Evolutionary conservation across 2,329 filamentous ascomycete species (phyloP).

Genomic region (Periconia sp.): DNA sequence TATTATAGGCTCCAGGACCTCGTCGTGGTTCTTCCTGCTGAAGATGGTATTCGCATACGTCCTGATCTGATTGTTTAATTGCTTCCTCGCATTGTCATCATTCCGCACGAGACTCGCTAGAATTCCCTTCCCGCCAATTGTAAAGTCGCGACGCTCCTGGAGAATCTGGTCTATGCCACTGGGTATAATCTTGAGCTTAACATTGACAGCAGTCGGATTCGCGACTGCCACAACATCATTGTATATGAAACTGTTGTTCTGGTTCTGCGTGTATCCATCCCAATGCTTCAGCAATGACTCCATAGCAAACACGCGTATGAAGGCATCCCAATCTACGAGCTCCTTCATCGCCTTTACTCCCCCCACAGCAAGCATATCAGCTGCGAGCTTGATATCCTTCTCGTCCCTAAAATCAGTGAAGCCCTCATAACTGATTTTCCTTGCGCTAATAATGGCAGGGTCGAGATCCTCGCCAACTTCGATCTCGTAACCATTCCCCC

Average conservation of each 20-base stretch:
- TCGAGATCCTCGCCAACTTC: constrained; percentile 8
- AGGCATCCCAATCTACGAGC: constrained; percentile 5
- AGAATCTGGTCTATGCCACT: constrained; percentile 10
- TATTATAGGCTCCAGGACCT: constrained; percentile 2
- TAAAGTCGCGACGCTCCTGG: constrained; percentile 2
- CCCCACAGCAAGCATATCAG: constrained; percentile 1
- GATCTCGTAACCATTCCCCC: constrained; percentile 8
- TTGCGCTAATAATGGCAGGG: background rate
- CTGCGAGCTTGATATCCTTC: constrained; percentile 7
- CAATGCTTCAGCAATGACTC: constrained; percentile 9
- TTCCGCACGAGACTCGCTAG: constrained; percentile 1
- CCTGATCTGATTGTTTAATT: constrained; percentile 1
- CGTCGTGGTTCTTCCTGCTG: constrained; percentile 4
- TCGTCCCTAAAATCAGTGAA: constrained; percentile 4
- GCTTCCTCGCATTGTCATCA: background rate
- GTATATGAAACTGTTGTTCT: constrained; percentile 9
- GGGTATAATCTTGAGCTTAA: constrained; percentile 10
- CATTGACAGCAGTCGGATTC: constrained; percentile 2
- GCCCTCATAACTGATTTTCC: constrained; percentile 7
- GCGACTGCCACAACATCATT: constrained; percentile 7
- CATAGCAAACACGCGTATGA: constrained; percentile 6
- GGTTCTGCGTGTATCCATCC: constrained; percentile 9
- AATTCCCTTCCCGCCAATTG: constrained; percentile 1
- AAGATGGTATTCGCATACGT: constrained; percentile 7
- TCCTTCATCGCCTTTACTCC: constrained; percentile 2